phyloP scores from a whole-genome alignment of 495 filamentous ascomycete species.

The Neurospora africana region DNA sequence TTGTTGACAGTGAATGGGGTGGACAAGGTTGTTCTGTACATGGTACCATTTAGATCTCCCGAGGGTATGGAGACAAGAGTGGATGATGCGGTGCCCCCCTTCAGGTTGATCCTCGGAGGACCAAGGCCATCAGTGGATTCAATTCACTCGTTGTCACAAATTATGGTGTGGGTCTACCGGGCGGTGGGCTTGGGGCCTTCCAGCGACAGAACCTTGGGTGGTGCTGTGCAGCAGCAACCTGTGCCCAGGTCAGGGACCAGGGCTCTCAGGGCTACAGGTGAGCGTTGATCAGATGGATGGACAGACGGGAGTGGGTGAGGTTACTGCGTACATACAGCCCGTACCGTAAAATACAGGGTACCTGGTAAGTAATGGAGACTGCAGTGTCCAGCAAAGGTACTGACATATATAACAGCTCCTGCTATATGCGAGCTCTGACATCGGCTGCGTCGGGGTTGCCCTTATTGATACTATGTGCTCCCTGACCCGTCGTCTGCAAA shows the following conservation, averaged over 20 bases:
- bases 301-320: constrained; percentile 29
- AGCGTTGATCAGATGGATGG: constrained; percentile 33
- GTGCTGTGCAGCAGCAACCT: constrained; percentile 2
- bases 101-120: constrained; percentile 36
- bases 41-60: constrained; percentile 41
- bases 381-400: constrained; percentile 5
- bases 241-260: constrained; percentile 40
- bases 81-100: constrained; percentile 39
- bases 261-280: constrained; percentile 22
- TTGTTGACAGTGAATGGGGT: constrained; percentile 25
- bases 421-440: constrained; percentile 32
- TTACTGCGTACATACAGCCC: constrained; percentile 13
- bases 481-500: constrained; percentile 18
- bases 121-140: constrained; percentile 21
- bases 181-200: constrained; percentile 11
- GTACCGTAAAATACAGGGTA: not conserved
- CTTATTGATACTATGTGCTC: constrained; percentile 18
- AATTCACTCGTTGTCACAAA: constrained; percentile 29
- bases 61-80: constrained; percentile 24
- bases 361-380: constrained; percentile 7
- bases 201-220: constrained; percentile 13
- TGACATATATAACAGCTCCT: constrained; percentile 37
- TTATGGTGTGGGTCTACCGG: constrained; percentile 35
- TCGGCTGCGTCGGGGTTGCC: constrained; percentile 31
- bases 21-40: constrained; percentile 26